These are phyloP conservation scores for Fusarium temperatum DNA, from an alignment of 2,329 filamentous ascomycete species.

Conservation along the genomic window DNA sequence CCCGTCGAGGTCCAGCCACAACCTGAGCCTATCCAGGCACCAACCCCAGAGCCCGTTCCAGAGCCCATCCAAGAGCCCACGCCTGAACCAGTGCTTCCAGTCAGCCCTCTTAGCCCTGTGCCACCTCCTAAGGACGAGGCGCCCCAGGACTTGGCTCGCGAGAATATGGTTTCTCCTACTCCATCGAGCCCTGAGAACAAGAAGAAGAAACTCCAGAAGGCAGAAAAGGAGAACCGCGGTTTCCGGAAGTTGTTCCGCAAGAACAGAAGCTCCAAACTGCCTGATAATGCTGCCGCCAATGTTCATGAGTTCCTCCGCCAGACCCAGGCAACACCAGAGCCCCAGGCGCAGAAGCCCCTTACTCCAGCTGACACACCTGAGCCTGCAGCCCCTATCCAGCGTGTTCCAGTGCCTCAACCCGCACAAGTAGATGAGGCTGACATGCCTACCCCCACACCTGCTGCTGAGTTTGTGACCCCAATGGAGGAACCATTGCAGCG, in stretches of 20 bases:
- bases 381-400: slow-evolving; percentile 33
- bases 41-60: neutral
- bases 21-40: slow-evolving; percentile 9
- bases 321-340: slow-evolving; percentile 44
- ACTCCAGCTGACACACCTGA: slow-evolving; percentile 41
- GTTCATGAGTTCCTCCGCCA: slow-evolving; percentile 61
- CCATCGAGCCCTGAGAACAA: slow-evolving; percentile 54
- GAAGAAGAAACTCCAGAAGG: slow-evolving; percentile 65
- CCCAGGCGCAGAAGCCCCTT: slow-evolving; percentile 6
- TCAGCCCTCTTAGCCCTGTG: slow-evolving; percentile 29
- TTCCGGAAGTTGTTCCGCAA: slow-evolving; percentile 75
- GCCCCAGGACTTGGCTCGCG: slow-evolving; percentile 32
- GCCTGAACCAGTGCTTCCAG: slow-evolving; percentile 11
- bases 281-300: slow-evolving; percentile 62
- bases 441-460: slow-evolving; percentile 28
- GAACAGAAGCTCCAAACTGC: slow-evolving; percentile 66
- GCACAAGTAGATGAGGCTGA: slow-evolving; percentile 22
- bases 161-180: slow-evolving; percentile 38
- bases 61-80: slow-evolving; percentile 5
- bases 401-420: neutral
- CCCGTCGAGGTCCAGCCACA: neutral
- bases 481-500: slow-evolving; percentile 35
- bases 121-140: slow-evolving; percentile 41
- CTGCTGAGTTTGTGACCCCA: slow-evolving; percentile 34
- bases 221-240: slow-evolving; percentile 57